These are phyloP conservation scores for Exophiala lecanii-corni DNA, from an alignment of 2,329 filamentous ascomycete species.

Conservation along the genomic window DNA sequence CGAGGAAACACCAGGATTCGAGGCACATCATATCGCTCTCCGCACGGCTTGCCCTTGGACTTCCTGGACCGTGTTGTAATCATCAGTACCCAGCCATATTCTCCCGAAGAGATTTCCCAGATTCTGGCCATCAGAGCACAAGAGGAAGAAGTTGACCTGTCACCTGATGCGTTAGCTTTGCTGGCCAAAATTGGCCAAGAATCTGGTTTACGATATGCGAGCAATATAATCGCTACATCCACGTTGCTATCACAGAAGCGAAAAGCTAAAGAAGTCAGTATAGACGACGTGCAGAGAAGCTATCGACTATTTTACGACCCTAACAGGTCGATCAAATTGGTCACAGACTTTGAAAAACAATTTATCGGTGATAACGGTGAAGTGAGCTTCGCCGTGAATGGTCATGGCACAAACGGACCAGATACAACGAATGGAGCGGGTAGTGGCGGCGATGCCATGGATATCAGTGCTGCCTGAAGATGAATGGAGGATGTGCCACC, in stretches of 20 bases:
- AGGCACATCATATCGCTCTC: constrained; percentile 87
- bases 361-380: constrained; percentile 82
- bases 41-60: constrained; percentile 89
- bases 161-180: constrained; percentile 81
- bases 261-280: constrained; percentile 73
- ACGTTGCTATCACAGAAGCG: constrained; percentile 84
- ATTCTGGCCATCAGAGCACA: constrained; percentile 89
- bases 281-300: constrained; percentile 88
- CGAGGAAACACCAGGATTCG: constrained; percentile 85
- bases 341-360: constrained; percentile 82
- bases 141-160: constrained; percentile 92
- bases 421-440: constrained; percentile 34
- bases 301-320: constrained; percentile 94
- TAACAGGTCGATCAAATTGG: constrained; percentile 80
- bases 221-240: constrained; percentile 93
- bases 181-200: constrained; percentile 95
- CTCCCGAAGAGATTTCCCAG: constrained; percentile 77
- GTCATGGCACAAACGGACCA: constrained; percentile 32
- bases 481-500: no score
- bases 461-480: constrained; percentile 52
- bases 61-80: constrained; percentile 96
- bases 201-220: constrained; percentile 88
- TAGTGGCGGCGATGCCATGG: constrained; percentile 60
- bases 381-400: constrained; percentile 61
- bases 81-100: constrained; percentile 86